A percentile compares a stretch with the other conserved stretches of the same genome.
Conservation (phyloP, 2,329 filamentous ascomycete species). For the Diaporthe destruens region DNA sequence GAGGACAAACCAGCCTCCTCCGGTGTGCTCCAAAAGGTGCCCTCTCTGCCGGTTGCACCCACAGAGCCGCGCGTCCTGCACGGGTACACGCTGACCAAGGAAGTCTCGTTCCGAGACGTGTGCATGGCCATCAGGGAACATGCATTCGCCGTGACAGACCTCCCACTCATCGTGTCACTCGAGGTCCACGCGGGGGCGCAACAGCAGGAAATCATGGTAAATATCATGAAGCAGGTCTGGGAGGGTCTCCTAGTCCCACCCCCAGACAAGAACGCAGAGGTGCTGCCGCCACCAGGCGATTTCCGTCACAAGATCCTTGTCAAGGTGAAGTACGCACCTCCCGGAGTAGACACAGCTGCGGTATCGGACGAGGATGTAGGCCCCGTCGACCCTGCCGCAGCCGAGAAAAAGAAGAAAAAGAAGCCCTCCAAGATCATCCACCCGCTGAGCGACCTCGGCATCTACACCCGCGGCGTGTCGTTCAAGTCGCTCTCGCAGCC, state of each 20-base stretch:
- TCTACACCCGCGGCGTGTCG: slow-evolving; percentile 86
- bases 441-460: slow-evolving; percentile 78
- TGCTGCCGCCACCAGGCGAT: slow-evolving; percentile 76
- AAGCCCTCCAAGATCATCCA: slow-evolving; percentile 77
- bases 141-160: slow-evolving; percentile 79
- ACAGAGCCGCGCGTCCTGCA: slow-evolving; percentile 85
- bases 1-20: slow-evolving; percentile 33
- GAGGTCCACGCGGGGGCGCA: slow-evolving; percentile 87
- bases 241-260: slow-evolving; percentile 75
- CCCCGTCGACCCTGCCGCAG: slow-evolving; percentile 58
- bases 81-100: slow-evolving; percentile 90
- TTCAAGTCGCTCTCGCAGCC: slow-evolving; percentile 84
- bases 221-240: slow-evolving; percentile 91
- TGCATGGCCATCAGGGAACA: slow-evolving; percentile 83
- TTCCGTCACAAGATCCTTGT: slow-evolving; percentile 84
- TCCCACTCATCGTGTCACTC: slow-evolving; percentile 93
- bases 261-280: slow-evolving; percentile 58
- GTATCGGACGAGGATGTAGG: slow-evolving; percentile 49
- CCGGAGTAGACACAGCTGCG: slow-evolving; percentile 47
- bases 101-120: slow-evolving; percentile 87
- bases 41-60: slow-evolving; percentile 47
- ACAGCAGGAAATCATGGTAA: slow-evolving; percentile 92
- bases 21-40: slow-evolving; percentile 38
- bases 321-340: slow-evolving; percentile 80
- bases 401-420: slow-evolving; percentile 55